Base-by-base conservation (phyloP, 176 grass and related monocot species). In the Rhynchospora tenuis region DNA sequence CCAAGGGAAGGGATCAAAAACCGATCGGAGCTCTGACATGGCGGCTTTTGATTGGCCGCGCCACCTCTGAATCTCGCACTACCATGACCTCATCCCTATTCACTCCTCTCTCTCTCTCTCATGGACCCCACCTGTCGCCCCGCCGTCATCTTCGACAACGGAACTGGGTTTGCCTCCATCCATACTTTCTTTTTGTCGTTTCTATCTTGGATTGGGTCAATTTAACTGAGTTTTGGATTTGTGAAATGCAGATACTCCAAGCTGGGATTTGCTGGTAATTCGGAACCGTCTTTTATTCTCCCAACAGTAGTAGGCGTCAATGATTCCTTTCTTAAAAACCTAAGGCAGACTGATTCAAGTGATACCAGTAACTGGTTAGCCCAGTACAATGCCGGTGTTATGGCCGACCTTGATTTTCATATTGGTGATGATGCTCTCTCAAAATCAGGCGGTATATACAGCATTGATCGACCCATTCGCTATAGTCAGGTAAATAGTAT, bases 321-420 rank as follows among this genome's bases (percentile, higher is more conserved):
- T 77, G 89, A 98, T 85, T 98, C 96, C 51, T 98, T 98, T 80
- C 64, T 98, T 54, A 94, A 98, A 22, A 82, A 82, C 5, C 63
- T 82, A 9, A 82, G 63, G 51, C 91, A 98, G 57, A 89, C 91
- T 52, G 96, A 98, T 75, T 70, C 79, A 59, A 83, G 61, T 59
- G 89, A 78, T 81, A 95, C 84, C 60, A 90, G 87, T 33, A 98
- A 93, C 79, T 98, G 86, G 88, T 54, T 91, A 86, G 96, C 96
- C 31, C 93, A 98, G 81, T 98, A 98, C 23, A 98, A 98, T 91
- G 93, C 96, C 68, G 96, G 96, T 84, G 86, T 98, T 80, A 98
- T 95, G 96, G 96, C 96, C 27, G 96, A 98, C 87, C 93, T 98
- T 84, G 96, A 98, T 80, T 98, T 90, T 84, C 88, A 95, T 72